Conservation (phyloP, 306 rosid genomes). For the Lathyrus sativus region DNA sequence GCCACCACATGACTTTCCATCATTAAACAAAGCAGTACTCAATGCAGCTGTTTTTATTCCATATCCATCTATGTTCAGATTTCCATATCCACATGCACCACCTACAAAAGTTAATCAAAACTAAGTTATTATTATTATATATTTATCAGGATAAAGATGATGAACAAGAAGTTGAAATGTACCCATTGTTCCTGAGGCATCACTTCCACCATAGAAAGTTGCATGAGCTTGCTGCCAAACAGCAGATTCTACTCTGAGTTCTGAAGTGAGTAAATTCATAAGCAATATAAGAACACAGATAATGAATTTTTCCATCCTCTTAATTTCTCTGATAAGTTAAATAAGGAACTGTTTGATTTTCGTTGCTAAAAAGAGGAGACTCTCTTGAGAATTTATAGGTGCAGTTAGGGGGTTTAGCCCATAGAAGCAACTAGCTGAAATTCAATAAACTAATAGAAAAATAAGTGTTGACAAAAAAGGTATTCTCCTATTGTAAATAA, state of each 20-base stretch:
- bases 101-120: conserved; percentile 35
- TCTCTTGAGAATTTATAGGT: conserved; percentile 43
- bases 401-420: conserved; percentile 32
- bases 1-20: conserved; percentile 69
- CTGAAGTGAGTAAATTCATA: conserved; percentile 37
- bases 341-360: conserved; percentile 28
- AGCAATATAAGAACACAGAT: conserved; percentile 32
- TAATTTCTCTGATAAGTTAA: neutral
- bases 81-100: conserved; percentile 84
- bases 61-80: conserved; percentile 59
- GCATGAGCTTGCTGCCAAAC: conserved; percentile 59
- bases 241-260: conserved; percentile 42
- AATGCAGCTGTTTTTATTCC: conserved; percentile 69
- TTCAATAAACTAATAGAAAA: conserved; percentile 2
- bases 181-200: conserved; percentile 77
- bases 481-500: conserved; percentile 6
- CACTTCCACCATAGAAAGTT: conserved; percentile 74
- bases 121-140: neutral
- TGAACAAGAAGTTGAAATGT: conserved; percentile 7
- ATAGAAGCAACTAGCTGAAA: conserved; percentile 22
- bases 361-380: conserved; percentile 20
- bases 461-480: conserved; percentile 33
- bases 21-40: conserved; percentile 60
- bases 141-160: neutral
- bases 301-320: conserved; percentile 40